phyloP scores from a whole-genome alignment of 1,284 basidiomycete genomes.

The Tilletia horrida region DNA sequence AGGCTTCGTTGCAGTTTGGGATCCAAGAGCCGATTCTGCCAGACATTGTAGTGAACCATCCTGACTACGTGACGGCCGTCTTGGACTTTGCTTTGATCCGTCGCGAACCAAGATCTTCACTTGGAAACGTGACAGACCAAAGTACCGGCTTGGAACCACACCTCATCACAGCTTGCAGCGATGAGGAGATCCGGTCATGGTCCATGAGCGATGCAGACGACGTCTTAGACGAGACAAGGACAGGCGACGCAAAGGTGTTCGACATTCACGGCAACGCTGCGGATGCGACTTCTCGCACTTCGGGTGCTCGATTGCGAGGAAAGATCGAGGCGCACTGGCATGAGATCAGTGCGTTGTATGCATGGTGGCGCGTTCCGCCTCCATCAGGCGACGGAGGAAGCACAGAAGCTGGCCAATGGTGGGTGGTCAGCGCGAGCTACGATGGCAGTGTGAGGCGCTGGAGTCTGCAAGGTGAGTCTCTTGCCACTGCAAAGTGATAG shows the following conservation, averaged over 20 bases:
- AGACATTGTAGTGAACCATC: neutral
- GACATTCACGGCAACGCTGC: slow-evolving; percentile 17
- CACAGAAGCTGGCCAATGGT: slow-evolving; percentile 1
- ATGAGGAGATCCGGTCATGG: slow-evolving; percentile 30
- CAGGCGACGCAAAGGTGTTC: neutral
- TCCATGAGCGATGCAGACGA: neutral
- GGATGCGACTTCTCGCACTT: neutral
- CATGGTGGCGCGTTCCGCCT: slow-evolving; percentile 24
- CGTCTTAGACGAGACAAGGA: neutral
- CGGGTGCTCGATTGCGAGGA: neutral
- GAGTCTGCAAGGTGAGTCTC: slow-evolving; percentile 21
- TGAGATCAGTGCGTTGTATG: slow-evolving; percentile 30
- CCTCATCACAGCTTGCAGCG: slow-evolving; percentile 26
- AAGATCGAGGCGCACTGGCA: slow-evolving; percentile 44
- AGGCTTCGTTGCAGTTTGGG: slow-evolving; percentile 1
- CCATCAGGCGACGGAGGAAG: neutral
- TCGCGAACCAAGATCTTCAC: slow-evolving; percentile 14
- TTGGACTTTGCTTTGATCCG: neutral
- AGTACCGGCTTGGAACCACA: neutral
- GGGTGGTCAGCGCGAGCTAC: slow-evolving; percentile 33
- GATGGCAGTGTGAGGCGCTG: slow-evolving; percentile 43
- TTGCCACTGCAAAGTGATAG: neutral
- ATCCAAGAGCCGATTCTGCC: neutral
- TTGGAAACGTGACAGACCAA: neutral
- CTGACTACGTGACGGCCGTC: slow-evolving; percentile 8